Evolutionary conservation across 257 asterid genomes (phyloP), one percentile per base, ranked within the genome.

Genomic region (Prunella vulgaris): DNA sequence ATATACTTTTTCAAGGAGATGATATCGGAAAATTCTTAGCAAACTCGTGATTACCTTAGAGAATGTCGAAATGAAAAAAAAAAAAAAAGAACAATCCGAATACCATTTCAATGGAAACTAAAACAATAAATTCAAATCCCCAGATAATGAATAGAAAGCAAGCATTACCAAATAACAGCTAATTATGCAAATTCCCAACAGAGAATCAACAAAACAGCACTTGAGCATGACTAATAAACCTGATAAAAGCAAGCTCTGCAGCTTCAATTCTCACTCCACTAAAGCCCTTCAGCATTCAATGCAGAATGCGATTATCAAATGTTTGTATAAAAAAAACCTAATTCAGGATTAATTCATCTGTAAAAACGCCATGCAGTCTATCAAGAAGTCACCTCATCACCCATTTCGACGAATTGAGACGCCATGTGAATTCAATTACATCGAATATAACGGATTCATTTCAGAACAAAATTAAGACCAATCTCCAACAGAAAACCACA

Each of bases 231-330:
- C n/a, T n/a, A n/a, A n/a, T n/a, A 56, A 65, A 74, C 72, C 80
- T 67, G 65, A 79, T 37, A 52, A 42, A 69, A 51, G 71, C 60
- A 21, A 27, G 53, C 59, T 64, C 48, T 9, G 33, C 64, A 24
- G 68, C 76, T 69, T 64, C 72, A 58, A 58, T 69, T 56, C 35
- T 42, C 52, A 53, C 46, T 27, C 56, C 73, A 68, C 52, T 53
- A 66, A 25, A 62, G 58, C 54, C 54, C 77, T 64, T 60, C 38
- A 64, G 56, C 13, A 72, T 59, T 21, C 67, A 35, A 70, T 44
- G 28, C 64, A 63, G 54, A 52, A 28, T 38, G 56, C 13, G 9
- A 44, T 60, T 51, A 42, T 60, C 54, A 60, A 73, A 44, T 28
- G 68, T 72, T 73, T 58, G 15, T 7, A 38, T 28, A 10, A 3